Evolutionary conservation across 768 basidiomycete genomes (phyloP).

Genomic region (Candolleomyces aberdarensis): DNA sequence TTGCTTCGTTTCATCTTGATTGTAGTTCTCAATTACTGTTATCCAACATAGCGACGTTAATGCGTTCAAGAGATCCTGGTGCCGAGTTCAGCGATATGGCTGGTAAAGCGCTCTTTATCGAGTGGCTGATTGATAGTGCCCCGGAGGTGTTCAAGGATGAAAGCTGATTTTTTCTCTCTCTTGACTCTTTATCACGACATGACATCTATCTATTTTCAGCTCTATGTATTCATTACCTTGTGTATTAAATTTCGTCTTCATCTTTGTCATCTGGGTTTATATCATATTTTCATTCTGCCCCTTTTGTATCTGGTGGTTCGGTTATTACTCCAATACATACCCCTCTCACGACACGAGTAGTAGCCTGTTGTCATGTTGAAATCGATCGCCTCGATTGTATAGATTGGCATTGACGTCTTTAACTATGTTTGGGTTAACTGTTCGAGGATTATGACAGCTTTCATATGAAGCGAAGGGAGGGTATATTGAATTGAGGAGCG

Average conservation of each 20-base stretch:
- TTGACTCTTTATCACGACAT: conserved; percentile 1
- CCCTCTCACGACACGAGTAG: background rate
- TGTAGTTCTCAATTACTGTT: conserved; percentile 12
- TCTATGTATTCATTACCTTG: conserved; percentile 3
- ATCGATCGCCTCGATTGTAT: too few relatives aligned
- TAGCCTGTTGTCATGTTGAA: too few relatives aligned
- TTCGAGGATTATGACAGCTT: too few relatives aligned
- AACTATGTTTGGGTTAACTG: too few relatives aligned
- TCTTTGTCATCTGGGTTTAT: background rate
- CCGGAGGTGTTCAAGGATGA: conserved; percentile 43
- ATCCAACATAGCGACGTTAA: conserved; percentile 70
- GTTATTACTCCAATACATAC: background rate
- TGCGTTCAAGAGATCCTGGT: conserved; percentile 82
- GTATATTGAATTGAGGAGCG: too few relatives aligned
- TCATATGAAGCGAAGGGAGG: too few relatives aligned
- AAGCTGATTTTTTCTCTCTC: conserved; percentile 11
- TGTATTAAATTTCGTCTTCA: background rate
- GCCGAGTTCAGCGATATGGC: conserved; percentile 98
- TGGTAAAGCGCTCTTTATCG: conserved; percentile 87
- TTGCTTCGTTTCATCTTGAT: background rate
- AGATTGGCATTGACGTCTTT: too few relatives aligned
- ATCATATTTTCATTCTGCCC: background rate
- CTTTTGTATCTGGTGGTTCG: background rate
- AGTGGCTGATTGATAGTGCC: conserved; percentile 94
- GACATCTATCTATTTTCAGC: background rate